phyloP scores from a whole-genome alignment of 2,329 filamentous ascomycete genomes.

The Colletotrichum eleusines region DNA sequence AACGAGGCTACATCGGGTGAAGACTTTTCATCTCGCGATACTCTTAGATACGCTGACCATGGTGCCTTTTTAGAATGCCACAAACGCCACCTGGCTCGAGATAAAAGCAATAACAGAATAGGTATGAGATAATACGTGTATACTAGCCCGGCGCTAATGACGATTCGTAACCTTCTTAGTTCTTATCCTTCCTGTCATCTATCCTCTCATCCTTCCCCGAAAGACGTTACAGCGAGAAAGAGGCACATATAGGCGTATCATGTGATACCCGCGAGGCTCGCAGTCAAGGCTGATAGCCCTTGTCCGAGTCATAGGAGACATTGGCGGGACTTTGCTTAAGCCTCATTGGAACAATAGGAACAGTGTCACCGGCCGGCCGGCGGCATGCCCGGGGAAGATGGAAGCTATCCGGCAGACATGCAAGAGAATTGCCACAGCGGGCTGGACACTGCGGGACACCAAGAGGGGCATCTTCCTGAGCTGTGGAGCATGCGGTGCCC shows the following conservation, averaged over 20 bases:
- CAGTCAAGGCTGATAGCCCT: not conserved
- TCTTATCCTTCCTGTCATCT: too few relatives aligned
- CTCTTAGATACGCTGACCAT: slow-evolving; percentile 21
- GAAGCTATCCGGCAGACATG: slow-evolving; percentile 22
- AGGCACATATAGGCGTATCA: not conserved
- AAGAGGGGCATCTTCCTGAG: not conserved
- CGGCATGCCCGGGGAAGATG: not conserved
- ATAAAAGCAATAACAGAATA: slow-evolving; percentile 26
- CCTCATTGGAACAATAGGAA: not conserved
- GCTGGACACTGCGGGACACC: slow-evolving; percentile 17
- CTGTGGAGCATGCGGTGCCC: not conserved
- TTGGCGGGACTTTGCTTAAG: not conserved
- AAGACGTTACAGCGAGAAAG: not conserved
- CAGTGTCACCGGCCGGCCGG: not conserved
- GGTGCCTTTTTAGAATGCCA: slow-evolving; percentile 31
- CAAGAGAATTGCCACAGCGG: slow-evolving; percentile 12
- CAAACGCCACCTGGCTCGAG: slow-evolving; percentile 23
- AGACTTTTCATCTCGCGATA: slow-evolving; percentile 13
- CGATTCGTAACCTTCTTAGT: too few relatives aligned
- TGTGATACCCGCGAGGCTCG: not conserved
- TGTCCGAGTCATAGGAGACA: not conserved
- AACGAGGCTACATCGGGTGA: not conserved
- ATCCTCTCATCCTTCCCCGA: too few relatives aligned
- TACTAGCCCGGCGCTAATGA: slow-evolving; percentile 29
- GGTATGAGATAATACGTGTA: slow-evolving; percentile 3